Evolutionary conservation across 2,329 filamentous ascomycete genomes (phyloP), one percentile per base, ranked within the genome.

Genomic region (Neopestalotiopsis clavispora): DNA sequence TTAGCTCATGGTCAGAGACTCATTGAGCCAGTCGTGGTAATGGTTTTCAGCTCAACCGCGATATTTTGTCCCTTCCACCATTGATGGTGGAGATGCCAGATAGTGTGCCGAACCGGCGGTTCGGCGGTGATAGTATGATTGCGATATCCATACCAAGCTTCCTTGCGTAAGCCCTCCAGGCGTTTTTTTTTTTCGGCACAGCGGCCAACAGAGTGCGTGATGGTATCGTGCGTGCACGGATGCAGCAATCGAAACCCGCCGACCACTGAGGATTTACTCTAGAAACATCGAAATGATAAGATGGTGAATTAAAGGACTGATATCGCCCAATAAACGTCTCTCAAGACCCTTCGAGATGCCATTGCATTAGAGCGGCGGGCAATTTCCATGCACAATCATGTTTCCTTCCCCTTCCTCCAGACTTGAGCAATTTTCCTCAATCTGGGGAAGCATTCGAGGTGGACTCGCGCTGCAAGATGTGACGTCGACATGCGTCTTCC

Each of bases 281-380:
- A 52, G 45, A 52, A 52, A 52, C 45, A 52, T 52, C 45, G 45
- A 52, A 17, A 52, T n/a, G 45, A 52, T 52, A 52, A 52, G 45
- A 52, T 52, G 45, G 45, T n/a, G 45, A 52, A 52, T n/a, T 52
- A 5, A 52, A 20, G n/a, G 45, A 17, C 9, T n/a, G n/a, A n/a
- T 4, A n/a, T 52, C 6, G 4, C 17, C 45, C 45, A 10, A 52
- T 52, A n/a, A n/a, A 10, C 9, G 10, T 10, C 34, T 38, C 34
- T 38, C 10, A 7, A 38, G 34, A 9, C n/a, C n/a, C 9, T 52
- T 52, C 20, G n/a, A 20, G 45, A 52, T 23, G 20, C 17, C 14
- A 7, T 52, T 52, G 45, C 45, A 52, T 52, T 20, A 52, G 45
- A 52, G 6, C 45, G 45, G 45, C 45, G 45, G 45, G 45, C 10